Evolutionary conservation across 2,329 filamentous ascomycete genomes (phyloP).

Genomic region (Neofusicoccum umdonicola): DNA sequence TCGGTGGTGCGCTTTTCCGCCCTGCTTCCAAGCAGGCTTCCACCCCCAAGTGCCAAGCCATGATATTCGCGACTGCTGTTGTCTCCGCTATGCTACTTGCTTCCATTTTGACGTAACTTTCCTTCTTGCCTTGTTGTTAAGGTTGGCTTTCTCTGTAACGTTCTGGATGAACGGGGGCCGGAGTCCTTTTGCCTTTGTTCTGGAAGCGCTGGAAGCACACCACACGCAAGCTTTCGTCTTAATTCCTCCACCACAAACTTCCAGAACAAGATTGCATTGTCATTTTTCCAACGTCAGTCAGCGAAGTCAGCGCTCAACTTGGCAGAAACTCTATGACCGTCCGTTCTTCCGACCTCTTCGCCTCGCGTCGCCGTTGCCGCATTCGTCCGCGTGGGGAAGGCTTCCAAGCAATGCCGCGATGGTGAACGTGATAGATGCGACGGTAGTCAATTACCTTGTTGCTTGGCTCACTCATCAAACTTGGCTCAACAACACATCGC

Average conservation of each 20-base stretch:
- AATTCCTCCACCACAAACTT: not conserved
- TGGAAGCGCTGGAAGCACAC: no score
- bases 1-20: not conserved
- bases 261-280: not conserved
- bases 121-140: not conserved
- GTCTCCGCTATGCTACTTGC: not conserved
- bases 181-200: not conserved
- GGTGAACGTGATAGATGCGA: not conserved
- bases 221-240: not conserved
- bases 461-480: not conserved
- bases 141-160: not conserved
- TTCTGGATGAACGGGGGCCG: not conserved
- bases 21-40: no score
- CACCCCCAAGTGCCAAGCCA: not conserved
- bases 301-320: not conserved
- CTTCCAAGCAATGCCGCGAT: not conserved
- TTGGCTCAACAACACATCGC: not conserved
- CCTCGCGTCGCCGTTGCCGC: no score
- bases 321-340: not conserved
- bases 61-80: not conserved
- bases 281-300: no score
- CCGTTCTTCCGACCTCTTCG: no score
- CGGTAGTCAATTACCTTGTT: not conserved
- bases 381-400: not conserved
- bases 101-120: not conserved